Evolutionary conservation across 1,284 basidiomycete species (phyloP).

Genomic region (Apiotrichum mycotoxinovorans): DNA sequence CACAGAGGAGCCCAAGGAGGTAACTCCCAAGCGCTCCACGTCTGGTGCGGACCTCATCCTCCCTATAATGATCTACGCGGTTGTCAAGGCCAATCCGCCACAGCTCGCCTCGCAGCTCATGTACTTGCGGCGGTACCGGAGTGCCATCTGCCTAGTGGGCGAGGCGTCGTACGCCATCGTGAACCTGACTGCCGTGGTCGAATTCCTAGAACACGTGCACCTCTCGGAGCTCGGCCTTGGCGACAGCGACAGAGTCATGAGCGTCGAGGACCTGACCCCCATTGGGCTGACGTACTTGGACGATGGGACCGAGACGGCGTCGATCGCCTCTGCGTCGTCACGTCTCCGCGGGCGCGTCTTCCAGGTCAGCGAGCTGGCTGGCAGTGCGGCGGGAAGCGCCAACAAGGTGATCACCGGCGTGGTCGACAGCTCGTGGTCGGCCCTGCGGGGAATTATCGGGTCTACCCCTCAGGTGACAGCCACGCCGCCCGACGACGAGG

Average conservation of each 20-base stretch:
- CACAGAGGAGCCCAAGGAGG: constrained; percentile 16
- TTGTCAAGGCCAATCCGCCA: constrained; percentile 83
- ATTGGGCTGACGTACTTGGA: constrained; percentile 59
- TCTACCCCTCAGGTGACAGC: constrained; percentile 10
- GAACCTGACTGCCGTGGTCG: constrained; percentile 87
- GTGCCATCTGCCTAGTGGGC: constrained; percentile 64
- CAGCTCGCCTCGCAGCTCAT: constrained; percentile 79
- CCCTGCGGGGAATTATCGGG: constrained; percentile 63
- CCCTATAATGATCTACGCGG: constrained; percentile 83
- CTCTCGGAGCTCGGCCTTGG: constrained; percentile 73
- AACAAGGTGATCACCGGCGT: constrained; percentile 80
- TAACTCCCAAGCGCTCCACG: constrained; percentile 21
- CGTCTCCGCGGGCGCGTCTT: constrained; percentile 64
- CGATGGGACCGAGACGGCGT: constrained; percentile 41
- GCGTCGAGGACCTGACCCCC: constrained; percentile 69
- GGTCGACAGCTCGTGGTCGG: constrained; percentile 76
- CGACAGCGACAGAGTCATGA: constrained; percentile 59
- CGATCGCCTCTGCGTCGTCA: constrained; percentile 44
- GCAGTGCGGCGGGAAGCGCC: constrained; percentile 63
- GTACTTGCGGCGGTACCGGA: constrained; percentile 78
- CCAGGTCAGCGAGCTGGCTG: constrained; percentile 64
- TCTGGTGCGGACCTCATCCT: constrained; percentile 53
- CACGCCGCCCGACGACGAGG: constrained; percentile 14
- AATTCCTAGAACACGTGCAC: constrained; percentile 86
- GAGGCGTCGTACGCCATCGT: constrained; percentile 89